Conservation (phyloP, 371 early-diverging fungal species). For the Syncephalis fuscata region DNA sequence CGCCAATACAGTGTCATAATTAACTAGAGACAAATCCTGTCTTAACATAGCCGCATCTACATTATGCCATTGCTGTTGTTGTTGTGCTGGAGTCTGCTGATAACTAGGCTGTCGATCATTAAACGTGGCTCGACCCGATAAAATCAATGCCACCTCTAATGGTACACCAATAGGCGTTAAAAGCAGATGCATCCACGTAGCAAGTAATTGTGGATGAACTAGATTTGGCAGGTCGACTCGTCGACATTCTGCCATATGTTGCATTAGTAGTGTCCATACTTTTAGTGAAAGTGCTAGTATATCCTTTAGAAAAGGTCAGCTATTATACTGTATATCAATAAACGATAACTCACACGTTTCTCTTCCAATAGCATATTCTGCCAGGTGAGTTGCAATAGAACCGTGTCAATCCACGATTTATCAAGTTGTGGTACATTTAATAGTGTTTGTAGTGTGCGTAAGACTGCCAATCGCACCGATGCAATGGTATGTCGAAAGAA, state of each 20-base stretch:
- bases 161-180: constrained; percentile 70
- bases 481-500: constrained; percentile 89
- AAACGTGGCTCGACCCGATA: constrained; percentile 8
- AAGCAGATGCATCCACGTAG: constrained; percentile 19
- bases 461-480: constrained; percentile 70
- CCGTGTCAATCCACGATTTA: constrained; percentile 58
- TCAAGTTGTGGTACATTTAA: constrained; percentile 37
- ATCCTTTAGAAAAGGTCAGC: too few relatives aligned
- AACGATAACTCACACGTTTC: constrained; percentile 8
- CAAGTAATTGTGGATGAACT: constrained; percentile 4
- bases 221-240: constrained; percentile 3
- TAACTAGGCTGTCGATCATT: constrained; percentile 10
- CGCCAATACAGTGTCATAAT: constrained; percentile 53
- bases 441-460: constrained; percentile 64
- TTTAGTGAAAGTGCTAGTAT: constrained; percentile 41
- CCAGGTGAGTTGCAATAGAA: constrained; percentile 58
- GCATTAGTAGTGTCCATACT: constrained; percentile 50
- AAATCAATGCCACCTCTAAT: constrained; percentile 46
- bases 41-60: constrained; percentile 81
- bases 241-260: constrained; percentile 7
- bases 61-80: constrained; percentile 24
- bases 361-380: constrained; percentile 89
- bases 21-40: constrained; percentile 77
- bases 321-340: too few relatives aligned
- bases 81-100: too few relatives aligned